Evolutionary conservation across 129 eudicot genomes (phyloP).

Genomic region (Ambrosia trifida): DNA sequence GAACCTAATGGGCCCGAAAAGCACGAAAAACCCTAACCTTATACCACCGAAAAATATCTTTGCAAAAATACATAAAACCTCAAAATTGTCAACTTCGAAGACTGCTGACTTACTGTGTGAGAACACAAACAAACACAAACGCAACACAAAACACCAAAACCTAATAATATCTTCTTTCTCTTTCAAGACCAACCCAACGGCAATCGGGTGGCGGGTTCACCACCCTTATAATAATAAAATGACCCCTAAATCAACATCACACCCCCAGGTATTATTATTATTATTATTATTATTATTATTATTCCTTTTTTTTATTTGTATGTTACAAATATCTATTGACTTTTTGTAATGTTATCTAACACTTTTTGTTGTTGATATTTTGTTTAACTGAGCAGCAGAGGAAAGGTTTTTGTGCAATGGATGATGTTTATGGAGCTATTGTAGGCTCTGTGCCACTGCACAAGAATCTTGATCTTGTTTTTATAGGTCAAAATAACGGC

Average conservation of each 20-base stretch:
- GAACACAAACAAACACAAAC: too few relatives aligned
- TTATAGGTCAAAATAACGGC: constrained; percentile 12
- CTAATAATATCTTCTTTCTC: not conserved
- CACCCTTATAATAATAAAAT: constrained; percentile 28
- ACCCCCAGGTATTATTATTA: constrained; percentile 15
- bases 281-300: not conserved
- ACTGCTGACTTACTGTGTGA: not conserved
- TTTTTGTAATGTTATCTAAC: not conserved
- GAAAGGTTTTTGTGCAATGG: constrained; percentile 34
- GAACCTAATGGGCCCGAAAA: constrained; percentile 9
- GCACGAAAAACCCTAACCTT: too few relatives aligned
- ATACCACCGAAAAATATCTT: constrained; percentile 3
- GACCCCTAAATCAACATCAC: constrained; percentile 36
- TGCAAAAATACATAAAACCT: not conserved
- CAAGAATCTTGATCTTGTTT: constrained; percentile 31
- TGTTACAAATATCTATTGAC: constrained; percentile 16
- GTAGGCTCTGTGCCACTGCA: constrained; percentile 21
- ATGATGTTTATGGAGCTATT: constrained; percentile 35
- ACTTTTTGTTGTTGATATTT: not conserved
- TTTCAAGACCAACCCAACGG: not conserved
- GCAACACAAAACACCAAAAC: too few relatives aligned
- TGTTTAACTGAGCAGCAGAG: constrained; percentile 21
- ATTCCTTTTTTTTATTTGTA: too few relatives aligned
- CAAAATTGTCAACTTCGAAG: constrained; percentile 5
- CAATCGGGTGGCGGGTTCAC: constrained; percentile 35